These are phyloP conservation scores for Aspergillus glaucus DNA, from an alignment of 2,329 filamentous ascomycete species.

Conservation along the genomic window DNA sequence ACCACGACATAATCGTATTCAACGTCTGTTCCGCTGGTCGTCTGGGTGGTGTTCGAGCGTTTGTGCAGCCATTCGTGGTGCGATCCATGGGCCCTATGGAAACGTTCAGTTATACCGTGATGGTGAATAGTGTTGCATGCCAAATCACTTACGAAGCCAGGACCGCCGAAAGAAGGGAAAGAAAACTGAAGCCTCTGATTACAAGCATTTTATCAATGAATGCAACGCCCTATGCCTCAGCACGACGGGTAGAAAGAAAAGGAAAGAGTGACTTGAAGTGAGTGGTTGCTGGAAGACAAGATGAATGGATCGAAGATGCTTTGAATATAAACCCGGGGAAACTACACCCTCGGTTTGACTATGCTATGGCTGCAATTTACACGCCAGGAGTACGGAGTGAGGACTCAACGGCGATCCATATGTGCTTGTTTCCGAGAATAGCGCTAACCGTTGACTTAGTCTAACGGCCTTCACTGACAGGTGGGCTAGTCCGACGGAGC, in stretches of 20 bases:
- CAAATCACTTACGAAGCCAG: slow-evolving; percentile 9
- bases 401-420: not conserved
- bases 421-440: not conserved
- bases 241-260: not conserved
- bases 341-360: not conserved
- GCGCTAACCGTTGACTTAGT: not conserved
- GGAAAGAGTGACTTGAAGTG: not conserved
- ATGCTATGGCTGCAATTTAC: not conserved
- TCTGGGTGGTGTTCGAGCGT: not conserved
- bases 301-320: not conserved
- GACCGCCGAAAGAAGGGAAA: slow-evolving; percentile 10
- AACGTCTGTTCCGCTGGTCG: not conserved
- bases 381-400: not conserved
- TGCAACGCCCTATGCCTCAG: slow-evolving; percentile 7
- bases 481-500: slow-evolving; percentile 1
- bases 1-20: slow-evolving; percentile 59
- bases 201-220: slow-evolving; percentile 1
- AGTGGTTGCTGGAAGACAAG: not conserved
- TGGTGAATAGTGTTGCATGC: no score
- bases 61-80: not conserved
- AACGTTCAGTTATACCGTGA: not conserved
- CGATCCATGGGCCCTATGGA: not conserved
- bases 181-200: slow-evolving; percentile 2
- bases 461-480: not conserved
- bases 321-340: not conserved